Base-by-base conservation (phyloP, 352 stramenopile species). In the Phytophthora niederhauseri region DNA sequence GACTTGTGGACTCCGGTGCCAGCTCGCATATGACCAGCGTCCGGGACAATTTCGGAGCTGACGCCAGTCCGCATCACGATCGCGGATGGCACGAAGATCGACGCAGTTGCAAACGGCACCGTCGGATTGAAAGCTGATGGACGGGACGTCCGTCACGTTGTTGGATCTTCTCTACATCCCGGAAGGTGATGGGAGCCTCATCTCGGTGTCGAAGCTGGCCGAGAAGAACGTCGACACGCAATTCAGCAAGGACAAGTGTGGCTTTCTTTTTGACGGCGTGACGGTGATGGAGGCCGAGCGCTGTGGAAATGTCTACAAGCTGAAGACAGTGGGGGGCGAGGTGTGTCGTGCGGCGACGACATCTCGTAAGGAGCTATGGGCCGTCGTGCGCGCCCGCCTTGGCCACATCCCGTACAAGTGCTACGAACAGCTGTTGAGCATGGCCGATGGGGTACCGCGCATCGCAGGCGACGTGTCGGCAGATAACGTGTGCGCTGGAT, bases 181-280 rank as follows among this genome's bases (percentile, higher is more conserved):
- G n/a, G n/a, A n/a, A n/a, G n/a, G n/a, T n/a, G n/a, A n/a, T n/a
- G n/a, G 64, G 34, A 62, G 50, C 12, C 28, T 67, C 20, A 66
- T 72, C 28, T 73, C 36, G 43, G 61, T 74, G 24, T 56, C 55
- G 20, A 70, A 74, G 54, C 61, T 63, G 2, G 22, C 38, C 17
- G 49, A 70, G 46, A 74, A 66, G 64, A 17, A 66, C 19, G 54
- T 70, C 26, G 28, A 59, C 12, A 19, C 54, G 1, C 24, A 70
- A 31, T 74, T 70, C 5, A 30, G 61, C 54, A 74, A 74, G 56
- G 51, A 43, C 57, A 68, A 63, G 6, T 64, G 43, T 59, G 30
- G 34, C 43, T 68, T 64, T 55, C 15, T 24, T 38, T 73, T 24
- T 36, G 50, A 3, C 43, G 26, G 24, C 2, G 50, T 45, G 30